Conservation (phyloP, 495 filamentous ascomycete genomes). For the Staphylotrichum longicolle region DNA sequence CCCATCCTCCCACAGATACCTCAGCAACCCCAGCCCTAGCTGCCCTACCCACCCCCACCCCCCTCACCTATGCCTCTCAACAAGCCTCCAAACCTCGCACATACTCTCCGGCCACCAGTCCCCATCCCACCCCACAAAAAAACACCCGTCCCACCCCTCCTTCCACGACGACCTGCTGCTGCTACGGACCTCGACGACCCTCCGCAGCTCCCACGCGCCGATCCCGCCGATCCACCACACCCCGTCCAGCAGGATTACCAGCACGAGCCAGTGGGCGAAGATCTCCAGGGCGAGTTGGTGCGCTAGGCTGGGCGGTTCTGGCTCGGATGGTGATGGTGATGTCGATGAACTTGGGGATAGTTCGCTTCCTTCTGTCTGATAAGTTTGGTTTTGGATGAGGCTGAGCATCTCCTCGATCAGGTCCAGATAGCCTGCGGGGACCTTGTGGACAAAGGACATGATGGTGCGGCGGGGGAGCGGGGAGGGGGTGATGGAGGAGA, state of each 20-base stretch:
- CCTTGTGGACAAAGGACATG: constrained; percentile 30
- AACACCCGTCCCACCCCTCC: not conserved
- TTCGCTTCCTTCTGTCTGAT: no score
- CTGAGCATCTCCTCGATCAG: constrained; percentile 22
- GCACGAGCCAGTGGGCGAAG: constrained; percentile 47
- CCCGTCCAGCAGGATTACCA: constrained; percentile 43
- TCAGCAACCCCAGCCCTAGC: no score
- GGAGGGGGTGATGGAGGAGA: constrained; percentile 26
- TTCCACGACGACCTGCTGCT: no score
- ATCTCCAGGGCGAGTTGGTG: constrained; percentile 43
- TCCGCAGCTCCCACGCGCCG: constrained; percentile 28
- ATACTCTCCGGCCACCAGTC: constrained; percentile 28
- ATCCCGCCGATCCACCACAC: constrained; percentile 47
- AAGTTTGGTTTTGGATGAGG: not conserved
- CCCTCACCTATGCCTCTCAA: constrained; percentile 8
- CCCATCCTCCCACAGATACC: no score
- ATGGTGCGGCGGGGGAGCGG: constrained; percentile 22
- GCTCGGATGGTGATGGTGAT: not conserved
- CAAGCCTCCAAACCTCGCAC: constrained; percentile 18
- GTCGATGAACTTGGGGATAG: no score
- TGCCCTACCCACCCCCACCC: no score
- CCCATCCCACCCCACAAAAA: constrained; percentile 15
- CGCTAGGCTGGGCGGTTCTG: constrained; percentile 9
- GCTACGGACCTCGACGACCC: constrained; percentile 17
- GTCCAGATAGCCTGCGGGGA: constrained; percentile 21